These are phyloP conservation scores for Cladosporium halotolerans DNA, from an alignment of 2,329 filamentous ascomycete genomes.

Conservation along the genomic window DNA sequence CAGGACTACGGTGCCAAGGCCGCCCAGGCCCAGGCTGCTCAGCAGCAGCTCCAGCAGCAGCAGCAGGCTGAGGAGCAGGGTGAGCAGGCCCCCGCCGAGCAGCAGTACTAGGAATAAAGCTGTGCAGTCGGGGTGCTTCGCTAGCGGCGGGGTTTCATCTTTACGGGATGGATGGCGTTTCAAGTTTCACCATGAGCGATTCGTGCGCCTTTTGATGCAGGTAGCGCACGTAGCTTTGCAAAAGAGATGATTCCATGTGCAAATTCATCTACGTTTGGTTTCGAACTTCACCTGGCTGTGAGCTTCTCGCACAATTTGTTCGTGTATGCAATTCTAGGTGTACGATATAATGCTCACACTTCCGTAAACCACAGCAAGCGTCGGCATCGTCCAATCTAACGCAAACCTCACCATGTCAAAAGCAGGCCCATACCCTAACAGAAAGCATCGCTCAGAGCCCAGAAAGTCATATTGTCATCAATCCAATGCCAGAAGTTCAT, in stretches of 20 bases:
- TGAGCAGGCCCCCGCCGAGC: conserved; percentile 10
- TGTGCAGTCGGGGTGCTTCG: conserved; percentile 7
- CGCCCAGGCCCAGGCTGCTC: conserved; percentile 54
- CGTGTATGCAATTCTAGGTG: no score
- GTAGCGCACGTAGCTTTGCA: conserved; percentile 12
- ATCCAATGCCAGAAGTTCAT: neutral
- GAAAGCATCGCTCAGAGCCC: no score
- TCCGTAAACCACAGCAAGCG: no score
- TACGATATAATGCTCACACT: no score
- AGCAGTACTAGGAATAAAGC: conserved; percentile 9
- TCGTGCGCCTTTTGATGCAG: conserved; percentile 12
- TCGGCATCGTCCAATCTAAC: no score
- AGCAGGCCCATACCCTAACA: no score
- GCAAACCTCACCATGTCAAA: no score
- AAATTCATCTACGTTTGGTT: neutral
- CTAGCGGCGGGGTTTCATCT: conserved; percentile 8
- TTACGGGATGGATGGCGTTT: conserved; percentile 10
- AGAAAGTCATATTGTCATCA: no score
- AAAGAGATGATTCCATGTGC: conserved; percentile 12
- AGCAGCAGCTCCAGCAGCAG: conserved; percentile 50
- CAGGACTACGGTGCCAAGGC: conserved; percentile 99
- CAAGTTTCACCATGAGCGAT: conserved; percentile 12
- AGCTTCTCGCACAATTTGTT: no score
- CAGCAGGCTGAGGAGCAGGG: conserved; percentile 20
- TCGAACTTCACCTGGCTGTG: no score